phyloP scores from a whole-genome alignment of 2,329 filamentous ascomycete species.

The Curvularia eragrostidis region DNA sequence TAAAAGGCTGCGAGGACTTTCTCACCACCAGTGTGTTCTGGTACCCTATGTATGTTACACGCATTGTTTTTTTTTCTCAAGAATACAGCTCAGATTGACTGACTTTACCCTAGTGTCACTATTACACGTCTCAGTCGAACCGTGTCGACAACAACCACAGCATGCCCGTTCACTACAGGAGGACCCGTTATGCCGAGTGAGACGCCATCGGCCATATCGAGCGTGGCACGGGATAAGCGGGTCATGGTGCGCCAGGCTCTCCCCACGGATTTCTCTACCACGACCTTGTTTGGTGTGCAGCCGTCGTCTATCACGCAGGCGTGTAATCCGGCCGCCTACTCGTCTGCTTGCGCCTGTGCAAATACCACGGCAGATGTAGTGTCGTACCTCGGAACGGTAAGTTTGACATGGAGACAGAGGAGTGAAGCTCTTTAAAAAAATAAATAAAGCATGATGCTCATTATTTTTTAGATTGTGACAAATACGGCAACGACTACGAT shows the following conservation, averaged over 20 bases:
- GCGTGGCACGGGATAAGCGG: not conserved
- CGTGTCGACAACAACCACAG: slow-evolving; percentile 16
- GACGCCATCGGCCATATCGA: not conserved
- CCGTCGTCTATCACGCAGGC: slow-evolving; percentile 33
- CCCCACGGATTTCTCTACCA: slow-evolving; percentile 18
- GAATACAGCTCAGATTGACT: not conserved
- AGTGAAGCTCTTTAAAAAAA: not conserved
- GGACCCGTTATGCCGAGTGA: slow-evolving; percentile 2
- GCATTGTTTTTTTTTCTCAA: not conserved
- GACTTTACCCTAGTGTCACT: slow-evolving; percentile 11
- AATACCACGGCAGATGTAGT: slow-evolving; percentile 24
- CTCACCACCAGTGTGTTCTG: slow-evolving; percentile 36
- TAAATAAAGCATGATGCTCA: slow-evolving; percentile 10
- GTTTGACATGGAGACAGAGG: not conserved
- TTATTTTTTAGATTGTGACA: slow-evolving; percentile 20
- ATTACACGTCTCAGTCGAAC: slow-evolving; percentile 17
- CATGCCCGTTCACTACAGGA: slow-evolving; percentile 15
- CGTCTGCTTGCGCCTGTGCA: slow-evolving; percentile 38
- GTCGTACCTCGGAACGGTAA: slow-evolving; percentile 32
- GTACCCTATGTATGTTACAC: slow-evolving; percentile 32
- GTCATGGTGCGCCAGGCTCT: slow-evolving; percentile 17
- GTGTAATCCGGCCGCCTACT: slow-evolving; percentile 29
- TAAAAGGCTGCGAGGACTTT: slow-evolving; percentile 30
- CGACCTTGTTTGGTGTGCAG: slow-evolving; percentile 26
- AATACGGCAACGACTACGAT: slow-evolving; percentile 21